Conservation (phyloP, 2,329 filamentous ascomycete species). For the Penicillium janthinellum region DNA sequence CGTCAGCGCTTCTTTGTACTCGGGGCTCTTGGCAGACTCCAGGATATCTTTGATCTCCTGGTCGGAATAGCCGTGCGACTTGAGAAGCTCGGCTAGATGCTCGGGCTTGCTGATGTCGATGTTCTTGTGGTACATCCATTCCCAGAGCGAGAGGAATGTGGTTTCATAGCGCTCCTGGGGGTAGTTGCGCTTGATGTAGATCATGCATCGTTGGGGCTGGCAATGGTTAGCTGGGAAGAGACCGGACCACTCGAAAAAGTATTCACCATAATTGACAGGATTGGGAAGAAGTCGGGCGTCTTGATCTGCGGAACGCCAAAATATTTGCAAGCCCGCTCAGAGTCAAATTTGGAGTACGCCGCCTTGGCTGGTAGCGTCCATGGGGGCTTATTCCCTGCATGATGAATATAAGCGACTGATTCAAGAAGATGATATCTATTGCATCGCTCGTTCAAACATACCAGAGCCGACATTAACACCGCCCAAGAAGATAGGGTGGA, state of each 20-base stretch:
- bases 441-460: conserved; percentile 32
- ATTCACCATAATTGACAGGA: conserved; percentile 55
- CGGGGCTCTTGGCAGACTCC: conserved; percentile 51
- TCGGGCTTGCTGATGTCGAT: conserved; percentile 62
- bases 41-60: conserved; percentile 60
- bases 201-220: conserved; percentile 66
- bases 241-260: conserved; percentile 10
- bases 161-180: conserved; percentile 54
- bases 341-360: conserved; percentile 56
- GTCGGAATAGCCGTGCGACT: conserved; percentile 22
- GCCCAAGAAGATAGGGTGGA: conserved; percentile 72
- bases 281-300: conserved; percentile 55
- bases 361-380: conserved; percentile 72
- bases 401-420: neutral
- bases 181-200: conserved; percentile 65
- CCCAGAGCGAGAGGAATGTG: conserved; percentile 59
- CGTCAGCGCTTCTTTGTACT: conserved; percentile 58
- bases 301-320: conserved; percentile 45
- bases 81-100: conserved; percentile 50
- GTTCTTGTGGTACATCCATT: conserved; percentile 64
- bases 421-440: neutral
- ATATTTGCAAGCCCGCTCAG: conserved; percentile 52
- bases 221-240: conserved; percentile 34
- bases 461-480: conserved; percentile 64
- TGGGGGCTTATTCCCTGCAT: conserved; percentile 70